phyloP scores from a whole-genome alignment of 139 green algal species.

The Chlorella sp. region DNA sequence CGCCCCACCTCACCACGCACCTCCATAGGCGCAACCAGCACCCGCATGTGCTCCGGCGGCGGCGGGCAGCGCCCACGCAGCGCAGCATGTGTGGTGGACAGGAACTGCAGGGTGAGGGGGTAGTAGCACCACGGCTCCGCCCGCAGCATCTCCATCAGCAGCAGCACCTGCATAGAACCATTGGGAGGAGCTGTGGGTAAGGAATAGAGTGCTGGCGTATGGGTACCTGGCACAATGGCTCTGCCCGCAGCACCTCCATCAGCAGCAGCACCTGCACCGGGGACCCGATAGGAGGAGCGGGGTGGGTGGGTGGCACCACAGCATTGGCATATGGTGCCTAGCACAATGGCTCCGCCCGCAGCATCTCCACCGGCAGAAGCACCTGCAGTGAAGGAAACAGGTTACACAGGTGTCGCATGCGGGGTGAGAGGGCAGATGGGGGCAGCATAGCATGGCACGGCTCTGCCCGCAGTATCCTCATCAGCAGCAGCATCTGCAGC shows the following conservation, averaged over 20 bases:
- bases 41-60: constrained; percentile 61
- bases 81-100: constrained; percentile 51
- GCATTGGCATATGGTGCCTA: no score
- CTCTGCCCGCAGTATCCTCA: not conserved
- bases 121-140: constrained; percentile 79
- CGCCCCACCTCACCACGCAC: constrained; percentile 6
- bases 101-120: constrained; percentile 85
- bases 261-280: not conserved
- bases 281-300: not conserved
- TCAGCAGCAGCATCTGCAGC: not conserved
- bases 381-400: constrained; percentile 50
- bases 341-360: constrained; percentile 77
- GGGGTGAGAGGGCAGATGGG: no score
- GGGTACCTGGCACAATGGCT: not conserved
- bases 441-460: not conserved
- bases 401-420: not conserved
- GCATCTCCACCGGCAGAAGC: constrained; percentile 80
- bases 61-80: constrained; percentile 24
- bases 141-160: constrained; percentile 85
- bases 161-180: constrained; percentile 53
- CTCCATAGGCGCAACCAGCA: constrained; percentile 63
- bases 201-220: not conserved
- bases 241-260: not conserved
- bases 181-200: not conserved
- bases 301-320: no score